phyloP scores from a whole-genome alignment of 2,329 filamentous ascomycete genomes.

The Neonectria coccinea region DNA sequence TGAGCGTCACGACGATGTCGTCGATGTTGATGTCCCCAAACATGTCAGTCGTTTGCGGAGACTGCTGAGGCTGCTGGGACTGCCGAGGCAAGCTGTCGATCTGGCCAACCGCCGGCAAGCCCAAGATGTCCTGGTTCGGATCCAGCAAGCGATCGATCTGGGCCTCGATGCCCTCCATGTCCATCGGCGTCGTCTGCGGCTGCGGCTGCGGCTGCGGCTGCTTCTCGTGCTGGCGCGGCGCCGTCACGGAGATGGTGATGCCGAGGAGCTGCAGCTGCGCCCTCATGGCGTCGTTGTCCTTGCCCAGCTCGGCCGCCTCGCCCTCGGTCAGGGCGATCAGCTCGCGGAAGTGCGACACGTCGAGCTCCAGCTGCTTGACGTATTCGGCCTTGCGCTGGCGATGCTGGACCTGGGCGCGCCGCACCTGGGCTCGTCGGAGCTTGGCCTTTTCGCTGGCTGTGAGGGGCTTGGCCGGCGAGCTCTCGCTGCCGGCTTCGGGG shows the following conservation, averaged over 20 bases:
- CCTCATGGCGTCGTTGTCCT: conserved; percentile 59
- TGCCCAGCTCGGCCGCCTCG: conserved; percentile 52
- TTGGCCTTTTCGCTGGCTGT: conserved; percentile 56
- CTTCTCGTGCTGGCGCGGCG: background rate
- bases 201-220: background rate
- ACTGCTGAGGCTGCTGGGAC: background rate
- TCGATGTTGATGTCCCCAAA: conserved; percentile 53
- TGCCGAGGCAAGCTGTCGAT: conserved; percentile 1
- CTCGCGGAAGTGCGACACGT: conserved; percentile 60
- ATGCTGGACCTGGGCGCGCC: conserved; percentile 66
- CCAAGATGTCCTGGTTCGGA: conserved; percentile 4
- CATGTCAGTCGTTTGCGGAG: conserved; percentile 39
- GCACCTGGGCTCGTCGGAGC: conserved; percentile 63
- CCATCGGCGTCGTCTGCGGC: background rate
- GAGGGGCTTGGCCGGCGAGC: conserved; percentile 33
- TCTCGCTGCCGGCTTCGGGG: conserved; percentile 30
- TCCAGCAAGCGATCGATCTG: conserved; percentile 39
- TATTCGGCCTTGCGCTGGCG: conserved; percentile 68
- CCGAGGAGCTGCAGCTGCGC: conserved; percentile 48
- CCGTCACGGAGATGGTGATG: conserved; percentile 29
- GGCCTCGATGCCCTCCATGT: conserved; percentile 22
- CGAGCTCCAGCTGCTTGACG: conserved; percentile 65
- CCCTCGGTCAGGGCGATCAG: conserved; percentile 57
- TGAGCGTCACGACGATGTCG: conserved; percentile 56
- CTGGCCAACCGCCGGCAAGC: conserved; percentile 14